Evolutionary conservation across 2,329 filamentous ascomycete genomes (phyloP).

Genomic region (Exophiala sideris): DNA sequence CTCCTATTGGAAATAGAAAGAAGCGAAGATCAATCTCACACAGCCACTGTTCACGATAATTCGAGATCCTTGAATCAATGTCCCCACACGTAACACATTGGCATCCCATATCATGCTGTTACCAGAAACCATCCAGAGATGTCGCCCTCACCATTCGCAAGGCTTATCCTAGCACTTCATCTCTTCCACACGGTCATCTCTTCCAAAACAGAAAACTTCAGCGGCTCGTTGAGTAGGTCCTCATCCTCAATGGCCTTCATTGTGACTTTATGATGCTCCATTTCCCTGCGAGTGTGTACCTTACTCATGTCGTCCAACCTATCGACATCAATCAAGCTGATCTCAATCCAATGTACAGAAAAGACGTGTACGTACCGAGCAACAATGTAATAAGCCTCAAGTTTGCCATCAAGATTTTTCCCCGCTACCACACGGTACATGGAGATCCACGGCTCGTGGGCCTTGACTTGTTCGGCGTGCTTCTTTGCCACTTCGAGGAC

Average conservation of each 20-base stretch:
- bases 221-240: conserved; percentile 2
- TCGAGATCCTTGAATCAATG: too few species aligned
- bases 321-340: too few species aligned
- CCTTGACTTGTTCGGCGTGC: conserved; percentile 4
- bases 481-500: conserved; percentile 3
- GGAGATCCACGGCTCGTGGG: conserved; percentile 9
- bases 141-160: too few species aligned
- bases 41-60: too few species aligned
- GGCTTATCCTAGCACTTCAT: neutral
- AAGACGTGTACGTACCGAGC: conserved; percentile 5
- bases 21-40: too few species aligned
- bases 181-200: conserved; percentile 5
- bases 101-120: too few species aligned
- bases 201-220: conserved; percentile 4
- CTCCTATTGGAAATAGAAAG: too few species aligned
- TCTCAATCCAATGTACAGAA: too few species aligned
- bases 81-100: too few species aligned
- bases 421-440: conserved; percentile 4
- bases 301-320: conserved; percentile 11
- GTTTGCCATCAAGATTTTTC: neutral
- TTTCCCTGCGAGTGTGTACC: conserved; percentile 4
- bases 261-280: conserved; percentile 11
- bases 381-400: conserved; percentile 5
- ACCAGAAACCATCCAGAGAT: too few species aligned
- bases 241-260: conserved; percentile 4